These are phyloP conservation scores for Heritiera fomes DNA, from an alignment of 345 rosid species.

Conservation along the genomic window DNA sequence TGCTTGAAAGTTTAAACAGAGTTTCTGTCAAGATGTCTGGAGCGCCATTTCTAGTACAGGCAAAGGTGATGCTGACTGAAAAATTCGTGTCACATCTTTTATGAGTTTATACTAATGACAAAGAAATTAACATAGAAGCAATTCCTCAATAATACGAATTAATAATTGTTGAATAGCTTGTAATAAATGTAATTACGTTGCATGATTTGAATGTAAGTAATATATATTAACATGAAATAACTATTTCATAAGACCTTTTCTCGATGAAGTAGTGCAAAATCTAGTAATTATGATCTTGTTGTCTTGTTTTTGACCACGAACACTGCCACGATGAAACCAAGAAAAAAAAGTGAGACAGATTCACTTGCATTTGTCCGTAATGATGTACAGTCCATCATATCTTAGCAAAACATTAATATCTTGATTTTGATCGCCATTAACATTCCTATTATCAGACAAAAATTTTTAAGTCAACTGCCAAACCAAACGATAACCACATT, in stretches of 20 bases:
- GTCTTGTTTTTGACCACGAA: conserved; percentile 28
- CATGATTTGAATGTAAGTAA: too few species aligned
- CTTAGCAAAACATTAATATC: not conserved
- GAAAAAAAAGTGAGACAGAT: not conserved
- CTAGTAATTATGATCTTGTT: conserved; percentile 19
- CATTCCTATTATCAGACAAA: not conserved
- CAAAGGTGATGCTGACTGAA: not conserved
- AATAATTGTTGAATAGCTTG: too few species aligned
- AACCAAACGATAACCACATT: not conserved
- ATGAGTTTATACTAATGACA: not conserved
- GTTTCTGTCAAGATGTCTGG: not conserved
- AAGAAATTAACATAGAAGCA: not conserved
- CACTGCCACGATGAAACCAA: conserved; percentile 19
- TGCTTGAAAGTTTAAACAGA: not conserved
- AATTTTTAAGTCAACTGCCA: not conserved
- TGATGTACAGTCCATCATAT: not conserved
- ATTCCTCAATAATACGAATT: conserved; percentile 7
- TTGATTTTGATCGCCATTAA: not conserved
- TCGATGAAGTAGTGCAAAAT: conserved; percentile 5
- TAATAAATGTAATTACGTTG: too few species aligned
- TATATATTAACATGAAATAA: too few species aligned
- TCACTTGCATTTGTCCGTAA: not conserved
- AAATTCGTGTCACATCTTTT: not conserved
- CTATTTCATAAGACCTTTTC: too few species aligned
- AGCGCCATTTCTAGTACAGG: not conserved